Evolutionary conservation across 2,329 filamentous ascomycete species (phyloP), one percentile per base, ranked within the genome.

Genomic region (Macrophomina phaseolina): DNA sequence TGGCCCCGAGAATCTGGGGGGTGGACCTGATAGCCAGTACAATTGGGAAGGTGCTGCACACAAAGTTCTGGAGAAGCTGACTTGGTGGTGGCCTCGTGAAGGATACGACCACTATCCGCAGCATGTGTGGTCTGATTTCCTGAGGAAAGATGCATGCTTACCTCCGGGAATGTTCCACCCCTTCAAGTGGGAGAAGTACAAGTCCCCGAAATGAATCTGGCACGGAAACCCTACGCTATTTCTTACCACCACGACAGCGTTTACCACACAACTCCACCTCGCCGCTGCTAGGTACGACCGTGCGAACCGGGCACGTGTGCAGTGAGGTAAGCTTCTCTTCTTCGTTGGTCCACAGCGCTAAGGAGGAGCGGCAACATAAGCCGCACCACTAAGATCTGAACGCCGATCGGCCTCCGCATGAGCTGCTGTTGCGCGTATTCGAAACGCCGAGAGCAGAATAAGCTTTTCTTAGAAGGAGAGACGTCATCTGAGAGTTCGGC

Each of bases 101-200:
- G 65, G 65, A 48, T 67, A 67, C 14, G 48, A 63, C 23, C 65
- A 67, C 30, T 55, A 48, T 11, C 23, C 58, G 1, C 65, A 67
- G 45, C 65, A 62, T 32, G 56, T 67, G n/a, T 67, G 65, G 65
- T 42, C 48, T 4, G 58, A 63, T n/a, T 67, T 67, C 14, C 58
- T 67, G 18, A 63, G 18, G 38, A 49, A 42, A 7, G 56, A 55
- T 9, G 40, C 48, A 2, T 67, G 65, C 58, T 5, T 67, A 3
- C 65, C 65, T 49, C 40, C 65, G 16, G 65, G 56, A 12, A 45
- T 67, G 65, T 67, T 62, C 30, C 65, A 67, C 55, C 65, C 65
- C 3, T 67, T 67, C 58, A 67, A 67, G 36, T 67, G 58, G 56
- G 65, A 63, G 28, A 63, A 62, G 11, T 63, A 45, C 45, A 40